These are phyloP conservation scores for Paramecium bursaria DNA, from an alignment of 73 alveolate genomes.

Conservation along the genomic window DNA sequence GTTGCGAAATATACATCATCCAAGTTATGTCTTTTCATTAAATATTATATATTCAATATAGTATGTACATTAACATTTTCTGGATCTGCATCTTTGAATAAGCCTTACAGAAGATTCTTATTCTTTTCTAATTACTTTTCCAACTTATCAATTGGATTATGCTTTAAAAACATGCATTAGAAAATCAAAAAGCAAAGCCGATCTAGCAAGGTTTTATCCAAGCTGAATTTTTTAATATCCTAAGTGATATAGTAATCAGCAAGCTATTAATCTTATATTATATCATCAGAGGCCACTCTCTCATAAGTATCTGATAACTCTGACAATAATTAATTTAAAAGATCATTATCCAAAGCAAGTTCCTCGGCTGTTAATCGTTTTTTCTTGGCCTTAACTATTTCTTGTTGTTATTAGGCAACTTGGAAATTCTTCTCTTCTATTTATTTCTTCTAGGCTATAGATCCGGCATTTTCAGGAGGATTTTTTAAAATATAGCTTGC, in stretches of 20 bases:
- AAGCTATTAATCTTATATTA: constrained; percentile 9
- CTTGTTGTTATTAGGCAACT: constrained; percentile 22
- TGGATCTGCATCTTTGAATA: constrained; percentile 22
- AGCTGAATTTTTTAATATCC: constrained; percentile 56
- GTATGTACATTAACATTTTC: constrained; percentile 5
- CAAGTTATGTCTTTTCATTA: constrained; percentile 34
- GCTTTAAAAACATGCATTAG: constrained; percentile 60
- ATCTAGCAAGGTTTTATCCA: constrained; percentile 36
- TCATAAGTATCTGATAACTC: constrained; percentile 38
- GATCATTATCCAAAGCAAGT: constrained; percentile 36
- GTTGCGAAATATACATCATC: constrained; percentile 56
- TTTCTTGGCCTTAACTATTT: constrained; percentile 45
- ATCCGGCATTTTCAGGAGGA: constrained; percentile 60
- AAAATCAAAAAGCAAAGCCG: constrained; percentile 51
- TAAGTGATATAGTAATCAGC: constrained; percentile 45
- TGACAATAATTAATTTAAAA: not conserved
- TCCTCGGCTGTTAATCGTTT: constrained; percentile 60
- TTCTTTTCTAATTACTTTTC: constrained; percentile 45
- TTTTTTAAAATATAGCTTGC: constrained; percentile 77
- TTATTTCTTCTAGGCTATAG: constrained; percentile 66
- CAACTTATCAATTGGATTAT: constrained; percentile 1
- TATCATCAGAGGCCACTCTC: constrained; percentile 1
- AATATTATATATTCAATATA: constrained; percentile 51
- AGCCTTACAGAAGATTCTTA: constrained; percentile 40
- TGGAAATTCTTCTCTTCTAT: constrained; percentile 60